These are phyloP conservation scores for Ramularia collo-cygni DNA, from an alignment of 2,329 filamentous ascomycete genomes.

Conservation along the genomic window DNA sequence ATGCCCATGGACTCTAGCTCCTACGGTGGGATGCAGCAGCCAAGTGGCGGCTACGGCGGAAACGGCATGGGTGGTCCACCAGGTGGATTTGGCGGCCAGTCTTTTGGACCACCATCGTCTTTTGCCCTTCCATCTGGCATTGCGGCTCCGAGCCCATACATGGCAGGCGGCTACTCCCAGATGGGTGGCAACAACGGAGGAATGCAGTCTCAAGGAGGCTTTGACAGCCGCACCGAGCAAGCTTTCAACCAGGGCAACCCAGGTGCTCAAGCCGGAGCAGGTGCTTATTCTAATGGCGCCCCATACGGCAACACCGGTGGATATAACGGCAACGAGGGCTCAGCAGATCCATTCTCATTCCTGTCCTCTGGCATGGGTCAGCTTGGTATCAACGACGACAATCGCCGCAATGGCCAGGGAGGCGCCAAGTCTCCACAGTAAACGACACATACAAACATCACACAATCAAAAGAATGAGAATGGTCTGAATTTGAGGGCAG, in stretches of 20 bases:
- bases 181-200: constrained; percentile 58
- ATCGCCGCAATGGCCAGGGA: constrained; percentile 36
- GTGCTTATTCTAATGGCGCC: constrained; percentile 59
- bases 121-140: constrained; percentile 85
- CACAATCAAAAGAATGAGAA: not conserved
- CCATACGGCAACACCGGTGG: constrained; percentile 34
- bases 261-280: constrained; percentile 59
- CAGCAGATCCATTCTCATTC: constrained; percentile 74
- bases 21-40: constrained; percentile 38
- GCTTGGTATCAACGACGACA: constrained; percentile 58
- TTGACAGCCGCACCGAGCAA: constrained; percentile 90
- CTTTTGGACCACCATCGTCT: constrained; percentile 78
- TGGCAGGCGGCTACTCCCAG: constrained; percentile 65
- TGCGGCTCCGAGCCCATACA: constrained; percentile 70
- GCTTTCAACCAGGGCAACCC: constrained; percentile 77
- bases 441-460: not conserved
- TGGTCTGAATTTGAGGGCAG: constrained; percentile 1
- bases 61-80: constrained; percentile 52
- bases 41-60: constrained; percentile 67
- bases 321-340: constrained; percentile 40
- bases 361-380: constrained; percentile 66
- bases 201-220: constrained; percentile 64
- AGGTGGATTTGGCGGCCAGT: constrained; percentile 56
- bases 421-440: constrained; percentile 30
- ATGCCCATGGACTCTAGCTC: constrained; percentile 53